A percentile compares a stretch with the other conserved stretches of the same genome.
phyloP scores from a whole-genome alignment of 306 rosid species.

The Comarum palustre region DNA sequence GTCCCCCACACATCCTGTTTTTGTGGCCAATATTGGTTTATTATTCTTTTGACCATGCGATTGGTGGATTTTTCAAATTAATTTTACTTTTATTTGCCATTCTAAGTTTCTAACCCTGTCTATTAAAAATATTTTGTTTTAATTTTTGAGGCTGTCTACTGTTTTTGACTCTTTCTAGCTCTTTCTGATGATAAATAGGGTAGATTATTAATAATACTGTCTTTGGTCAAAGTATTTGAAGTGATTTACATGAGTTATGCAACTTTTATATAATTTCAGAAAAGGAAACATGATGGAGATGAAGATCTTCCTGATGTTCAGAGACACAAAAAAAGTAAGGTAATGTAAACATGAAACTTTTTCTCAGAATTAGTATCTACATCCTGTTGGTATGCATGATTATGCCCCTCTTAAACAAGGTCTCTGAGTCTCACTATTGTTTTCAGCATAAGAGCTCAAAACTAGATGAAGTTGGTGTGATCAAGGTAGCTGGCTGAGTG shows the following conservation, averaged over 20 bases:
- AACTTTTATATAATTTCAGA: slow-evolving; percentile 50
- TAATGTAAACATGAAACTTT: slow-evolving; percentile 40
- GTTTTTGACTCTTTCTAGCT: neutral
- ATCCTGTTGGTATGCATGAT: slow-evolving; percentile 7
- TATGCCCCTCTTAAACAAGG: slow-evolving; percentile 7
- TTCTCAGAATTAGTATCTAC: slow-evolving; percentile 4
- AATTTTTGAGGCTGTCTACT: neutral
- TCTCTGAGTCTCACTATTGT: slow-evolving; percentile 26
- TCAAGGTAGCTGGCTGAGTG: slow-evolving; percentile 79
- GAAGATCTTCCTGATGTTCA: slow-evolving; percentile 79
- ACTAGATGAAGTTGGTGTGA: slow-evolving; percentile 80
- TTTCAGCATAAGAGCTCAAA: slow-evolving; percentile 89
- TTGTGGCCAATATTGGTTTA: neutral
- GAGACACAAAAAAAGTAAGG: slow-evolving; percentile 98
- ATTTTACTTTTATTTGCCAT: neutral
- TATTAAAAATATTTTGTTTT: neutral
- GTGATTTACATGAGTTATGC: slow-evolving; percentile 17
- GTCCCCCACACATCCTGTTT: neutral
- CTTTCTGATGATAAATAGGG: neutral
- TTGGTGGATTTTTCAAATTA: neutral
- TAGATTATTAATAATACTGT: neutral
- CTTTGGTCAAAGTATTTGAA: neutral
- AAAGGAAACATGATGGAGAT: slow-evolving; percentile 98
- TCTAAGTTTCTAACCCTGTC: neutral
- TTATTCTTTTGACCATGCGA: neutral